Evolutionary conservation across 129 eudicot genomes (phyloP), one percentile per base, ranked within the genome.

Genomic region (Lactuca sativa): DNA sequence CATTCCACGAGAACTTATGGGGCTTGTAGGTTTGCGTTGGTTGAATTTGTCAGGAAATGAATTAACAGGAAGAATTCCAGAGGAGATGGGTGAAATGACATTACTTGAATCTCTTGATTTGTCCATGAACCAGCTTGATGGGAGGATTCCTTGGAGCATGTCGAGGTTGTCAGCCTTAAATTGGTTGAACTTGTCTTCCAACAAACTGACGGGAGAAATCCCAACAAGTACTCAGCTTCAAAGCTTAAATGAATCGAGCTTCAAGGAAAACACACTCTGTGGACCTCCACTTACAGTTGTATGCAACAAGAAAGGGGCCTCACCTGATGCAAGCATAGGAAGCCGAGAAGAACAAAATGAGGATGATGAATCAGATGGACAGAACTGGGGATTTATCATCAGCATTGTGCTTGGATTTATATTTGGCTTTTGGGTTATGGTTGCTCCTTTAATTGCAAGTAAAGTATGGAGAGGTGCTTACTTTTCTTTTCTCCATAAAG

Each of bases 21-120:
- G 16, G 11, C 75, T 81, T 9, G 12, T 59, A 8, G 75, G 69
- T n/a, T 66, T 81, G 36, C 54, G 71, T 0, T 67, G 66, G 32
- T 54, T 81, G 55, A 81, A 81, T 66, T 41, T 81, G 58, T 81
- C 85, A 4, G 49, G 67, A 21, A 81, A 81, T 49, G 64, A 76
- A 38, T 18, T 76, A 31, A 81, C 64, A 0, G 85, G 76, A 59
- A 59, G 55, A 25, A 81, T 76, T 48, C 85, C 85, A 7, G 62
- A 65, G 25, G 58, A 71, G 68, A 81, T 81, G 3, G 85, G 85
- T 7, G 38, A 72, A n/a, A 76, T 81, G 85, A 53, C 31, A n/a
- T 63, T 51, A 17, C 80, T 81, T 40, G 85, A 81, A 71, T 76
- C 85, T 9, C 75, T 81, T 2, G 82, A 81, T 69, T 64, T 81